These are phyloP conservation scores for Diphasiastrum complanatum DNA, from an alignment of 83 land plant species.

Conservation along the genomic window DNA sequence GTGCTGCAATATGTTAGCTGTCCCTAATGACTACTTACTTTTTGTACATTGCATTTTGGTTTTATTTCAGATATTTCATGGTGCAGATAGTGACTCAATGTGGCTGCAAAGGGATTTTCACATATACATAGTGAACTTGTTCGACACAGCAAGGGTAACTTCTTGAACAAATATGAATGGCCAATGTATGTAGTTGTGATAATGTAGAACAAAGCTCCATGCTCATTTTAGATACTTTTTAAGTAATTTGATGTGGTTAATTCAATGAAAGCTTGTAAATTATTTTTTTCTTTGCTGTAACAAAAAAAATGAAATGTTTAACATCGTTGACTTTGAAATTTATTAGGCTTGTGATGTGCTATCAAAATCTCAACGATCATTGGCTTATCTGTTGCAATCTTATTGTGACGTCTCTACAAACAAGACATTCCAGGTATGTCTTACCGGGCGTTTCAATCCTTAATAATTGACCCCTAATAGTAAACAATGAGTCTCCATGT, in stretches of 20 bases:
- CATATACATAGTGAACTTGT: conserved; percentile 88
- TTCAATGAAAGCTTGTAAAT: not conserved
- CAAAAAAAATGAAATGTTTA: not conserved
- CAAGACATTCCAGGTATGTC: conserved; percentile 70
- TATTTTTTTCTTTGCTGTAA: not conserved
- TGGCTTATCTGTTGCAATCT: conserved; percentile 82
- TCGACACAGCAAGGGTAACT: conserved; percentile 90
- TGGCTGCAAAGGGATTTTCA: conserved; percentile 99
- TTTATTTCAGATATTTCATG: conserved; percentile 93
- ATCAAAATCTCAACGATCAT: conserved; percentile 77
- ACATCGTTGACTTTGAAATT: not conserved
- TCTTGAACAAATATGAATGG: not conserved
- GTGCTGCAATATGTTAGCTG: too few relatives aligned
- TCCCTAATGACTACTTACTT: too few relatives aligned
- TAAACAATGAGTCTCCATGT: too few relatives aligned
- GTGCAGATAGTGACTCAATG: conserved; percentile 87
- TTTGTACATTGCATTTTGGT: too few relatives aligned
- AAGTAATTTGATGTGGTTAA: not conserved
- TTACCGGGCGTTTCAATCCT: not conserved
- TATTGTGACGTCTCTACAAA: conserved; percentile 71
- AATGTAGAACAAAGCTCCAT: not conserved
- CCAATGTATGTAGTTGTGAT: not conserved
- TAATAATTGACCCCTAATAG: too few relatives aligned
- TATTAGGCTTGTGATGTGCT: conserved; percentile 86
- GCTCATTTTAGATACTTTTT: not conserved